Evolutionary conservation across 1,139 yeast genomes (phyloP).

Genomic region (Sugiyamaella paludigena): DNA sequence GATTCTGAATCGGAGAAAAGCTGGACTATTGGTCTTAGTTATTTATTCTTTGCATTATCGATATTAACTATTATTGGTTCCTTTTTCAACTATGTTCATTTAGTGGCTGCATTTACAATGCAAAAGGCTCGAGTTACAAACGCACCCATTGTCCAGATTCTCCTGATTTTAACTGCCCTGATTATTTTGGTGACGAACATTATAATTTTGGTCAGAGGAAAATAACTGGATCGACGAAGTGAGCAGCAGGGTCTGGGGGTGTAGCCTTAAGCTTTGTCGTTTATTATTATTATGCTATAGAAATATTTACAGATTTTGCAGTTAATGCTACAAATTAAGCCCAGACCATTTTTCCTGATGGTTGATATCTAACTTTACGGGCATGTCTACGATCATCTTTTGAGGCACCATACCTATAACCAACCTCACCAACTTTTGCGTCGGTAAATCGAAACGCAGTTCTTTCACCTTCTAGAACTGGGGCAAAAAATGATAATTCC

Average conservation of each 20-base stretch:
- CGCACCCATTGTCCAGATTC: conserved; percentile 16
- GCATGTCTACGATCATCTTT: conserved; percentile 86
- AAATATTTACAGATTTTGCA: conserved; percentile 1
- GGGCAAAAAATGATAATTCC: conserved; percentile 37
- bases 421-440: conserved; percentile 79
- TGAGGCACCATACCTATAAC: conserved; percentile 88
- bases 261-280: conserved; percentile 1
- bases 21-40: conserved; percentile 19
- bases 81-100: conserved; percentile 26
- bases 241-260: not conserved
- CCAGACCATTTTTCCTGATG: conserved; percentile 49
- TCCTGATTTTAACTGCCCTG: conserved; percentile 23
- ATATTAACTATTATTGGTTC: conserved; percentile 23
- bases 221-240: not conserved
- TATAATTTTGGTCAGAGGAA: conserved; percentile 16
- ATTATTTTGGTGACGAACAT: conserved; percentile 27
- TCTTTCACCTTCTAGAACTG: conserved; percentile 43
- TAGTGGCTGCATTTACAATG: conserved; percentile 26
- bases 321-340: conserved; percentile 18
- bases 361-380: conserved; percentile 73
- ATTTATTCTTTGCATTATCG: conserved; percentile 26
- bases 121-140: conserved; percentile 28
- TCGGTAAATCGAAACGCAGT: conserved; percentile 69
- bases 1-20: not conserved
- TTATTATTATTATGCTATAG: conserved; percentile 2